Evolutionary conservation across 2,329 filamentous ascomycete genomes (phyloP).

Genomic region (Monilinia laxa): DNA sequence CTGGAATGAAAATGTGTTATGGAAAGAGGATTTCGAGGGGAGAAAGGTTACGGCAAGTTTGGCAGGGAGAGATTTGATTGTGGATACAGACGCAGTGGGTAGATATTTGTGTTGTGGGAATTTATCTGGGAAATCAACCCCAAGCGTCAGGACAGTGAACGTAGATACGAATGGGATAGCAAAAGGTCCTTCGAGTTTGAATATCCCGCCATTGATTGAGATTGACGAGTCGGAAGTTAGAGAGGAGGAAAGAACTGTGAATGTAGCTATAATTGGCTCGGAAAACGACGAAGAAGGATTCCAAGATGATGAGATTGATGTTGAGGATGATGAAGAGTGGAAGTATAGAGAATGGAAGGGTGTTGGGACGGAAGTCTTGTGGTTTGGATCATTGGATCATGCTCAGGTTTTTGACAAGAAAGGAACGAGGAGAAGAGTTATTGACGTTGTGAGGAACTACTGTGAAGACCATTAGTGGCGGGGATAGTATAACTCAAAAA

Average conservation of each 20-base stretch:
- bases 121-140: constrained; percentile 12
- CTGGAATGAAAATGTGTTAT: constrained; percentile 60
- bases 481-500: not conserved
- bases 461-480: constrained; percentile 24
- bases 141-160: constrained; percentile 32
- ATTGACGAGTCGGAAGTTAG: not conserved
- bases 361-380: constrained; percentile 49
- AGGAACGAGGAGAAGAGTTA: constrained; percentile 39
- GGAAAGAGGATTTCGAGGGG: constrained; percentile 54
- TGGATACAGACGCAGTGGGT: constrained; percentile 53
- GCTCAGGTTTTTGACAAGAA: constrained; percentile 52
- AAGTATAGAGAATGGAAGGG: constrained; percentile 39
- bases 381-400: constrained; percentile 56
- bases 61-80: constrained; percentile 53
- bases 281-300: not conserved
- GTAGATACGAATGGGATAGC: constrained; percentile 19
- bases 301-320: constrained; percentile 24
- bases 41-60: constrained; percentile 50
- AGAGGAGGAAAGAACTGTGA: not conserved
- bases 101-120: constrained; percentile 47
- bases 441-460: constrained; percentile 39
- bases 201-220: constrained; percentile 7
- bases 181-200: not conserved
- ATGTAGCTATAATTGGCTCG: not conserved
- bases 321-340: constrained; percentile 34